These are phyloP conservation scores for Penicillium coprophilum DNA, from an alignment of 495 filamentous ascomycete genomes.

Conservation along the genomic window DNA sequence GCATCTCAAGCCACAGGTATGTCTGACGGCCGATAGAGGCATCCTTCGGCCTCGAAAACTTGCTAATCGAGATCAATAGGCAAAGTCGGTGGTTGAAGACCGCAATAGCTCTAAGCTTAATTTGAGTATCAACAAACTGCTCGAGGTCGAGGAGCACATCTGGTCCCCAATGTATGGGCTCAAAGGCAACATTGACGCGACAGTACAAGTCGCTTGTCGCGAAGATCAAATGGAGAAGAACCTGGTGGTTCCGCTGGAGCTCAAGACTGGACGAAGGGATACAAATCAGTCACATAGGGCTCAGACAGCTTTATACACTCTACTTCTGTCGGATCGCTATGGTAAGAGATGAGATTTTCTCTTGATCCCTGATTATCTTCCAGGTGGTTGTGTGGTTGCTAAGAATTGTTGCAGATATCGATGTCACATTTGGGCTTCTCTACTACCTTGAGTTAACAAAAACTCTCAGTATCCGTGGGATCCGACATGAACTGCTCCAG, in stretches of 20 bases:
- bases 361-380: background rate
- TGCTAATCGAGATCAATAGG: constrained; percentile 40
- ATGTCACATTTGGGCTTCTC: constrained; percentile 81
- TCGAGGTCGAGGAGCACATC: constrained; percentile 95
- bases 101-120: constrained; percentile 68
- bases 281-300: constrained; percentile 76
- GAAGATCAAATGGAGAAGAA: constrained; percentile 62
- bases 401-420: constrained; percentile 59
- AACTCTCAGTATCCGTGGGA: constrained; percentile 76
- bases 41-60: background rate
- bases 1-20: constrained; percentile 65
- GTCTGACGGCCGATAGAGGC: constrained; percentile 11
- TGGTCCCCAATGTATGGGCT: constrained; percentile 97
- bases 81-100: constrained; percentile 73
- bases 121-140: constrained; percentile 86
- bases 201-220: constrained; percentile 81
- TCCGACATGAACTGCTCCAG: constrained; percentile 82
- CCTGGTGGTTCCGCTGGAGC: constrained; percentile 85
- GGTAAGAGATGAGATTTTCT: constrained; percentile 41
- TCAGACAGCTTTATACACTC: constrained; percentile 91
- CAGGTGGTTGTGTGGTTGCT: constrained; percentile 16
- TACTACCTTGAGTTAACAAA: constrained; percentile 93
- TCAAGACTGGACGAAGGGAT: constrained; percentile 88
- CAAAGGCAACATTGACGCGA: constrained; percentile 98
- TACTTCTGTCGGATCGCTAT: constrained; percentile 91